phyloP scores from a whole-genome alignment of 495 filamentous ascomycete species.

The Penicillium canariense region DNA sequence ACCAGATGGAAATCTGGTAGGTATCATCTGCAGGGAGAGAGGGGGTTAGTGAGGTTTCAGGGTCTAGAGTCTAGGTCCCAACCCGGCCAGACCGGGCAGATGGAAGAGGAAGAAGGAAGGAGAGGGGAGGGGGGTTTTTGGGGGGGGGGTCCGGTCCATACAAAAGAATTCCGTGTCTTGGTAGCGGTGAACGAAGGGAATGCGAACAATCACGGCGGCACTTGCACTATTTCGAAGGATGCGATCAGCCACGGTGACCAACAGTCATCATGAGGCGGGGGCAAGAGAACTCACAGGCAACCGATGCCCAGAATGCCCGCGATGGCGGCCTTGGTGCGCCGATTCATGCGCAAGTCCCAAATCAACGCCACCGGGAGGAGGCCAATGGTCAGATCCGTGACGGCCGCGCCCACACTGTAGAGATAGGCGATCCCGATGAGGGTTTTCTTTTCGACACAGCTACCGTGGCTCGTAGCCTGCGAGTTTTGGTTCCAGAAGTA shows the following conservation, averaged over 20 bases:
- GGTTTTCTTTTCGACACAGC: conserved; percentile 24
- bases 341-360: conserved; percentile 31
- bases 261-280: not conserved
- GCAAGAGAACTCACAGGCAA: conserved; percentile 29
- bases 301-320: conserved; percentile 31
- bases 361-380: conserved; percentile 31
- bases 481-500: conserved; percentile 34
- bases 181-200: conserved; percentile 31
- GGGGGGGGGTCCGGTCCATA: conserved; percentile 5
- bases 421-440: conserved; percentile 32
- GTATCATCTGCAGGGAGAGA: conserved; percentile 25
- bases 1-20: conserved; percentile 41
- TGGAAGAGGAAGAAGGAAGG: too few species aligned
- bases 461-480: conserved; percentile 15
- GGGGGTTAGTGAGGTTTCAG: not conserved
- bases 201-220: conserved; percentile 36
- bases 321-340: conserved; percentile 27
- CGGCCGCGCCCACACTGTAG: conserved; percentile 35
- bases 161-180: conserved; percentile 32
- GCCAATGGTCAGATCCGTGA: conserved; percentile 39
- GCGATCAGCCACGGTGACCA: conserved; percentile 4
- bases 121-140: not conserved
- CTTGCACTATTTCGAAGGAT: conserved; percentile 25
- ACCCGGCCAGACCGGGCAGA: too few species aligned
- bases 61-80: not conserved